phyloP scores from a whole-genome alignment of 208 protist species.

The Wallacemonas sp. region DNA sequence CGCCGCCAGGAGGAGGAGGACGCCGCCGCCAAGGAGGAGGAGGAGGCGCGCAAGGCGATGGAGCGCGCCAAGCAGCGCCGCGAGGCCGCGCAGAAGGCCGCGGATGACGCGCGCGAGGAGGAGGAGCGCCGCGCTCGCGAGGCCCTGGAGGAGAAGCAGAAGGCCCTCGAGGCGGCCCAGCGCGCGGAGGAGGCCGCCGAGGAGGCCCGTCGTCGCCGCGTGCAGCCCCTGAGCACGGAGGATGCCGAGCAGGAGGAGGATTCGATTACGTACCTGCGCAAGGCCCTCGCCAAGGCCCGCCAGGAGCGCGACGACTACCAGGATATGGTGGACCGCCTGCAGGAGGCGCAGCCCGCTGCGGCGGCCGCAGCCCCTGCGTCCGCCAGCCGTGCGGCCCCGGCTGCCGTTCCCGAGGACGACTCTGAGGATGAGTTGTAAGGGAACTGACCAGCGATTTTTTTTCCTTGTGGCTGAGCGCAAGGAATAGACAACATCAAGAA shows the following conservation, averaged over 20 bases:
- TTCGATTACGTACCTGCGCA: conserved; percentile 51
- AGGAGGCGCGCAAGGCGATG: conserved; percentile 25
- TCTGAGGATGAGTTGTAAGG: conserved; percentile 10
- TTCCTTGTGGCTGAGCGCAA: too few relatives aligned
- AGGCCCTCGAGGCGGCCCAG: conserved; percentile 25
- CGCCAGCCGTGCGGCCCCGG: background rate
- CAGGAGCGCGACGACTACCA: conserved; percentile 56
- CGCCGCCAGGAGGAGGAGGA: conserved; percentile 20
- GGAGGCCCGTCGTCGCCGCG: conserved; percentile 24
- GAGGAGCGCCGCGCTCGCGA: conserved; percentile 24
- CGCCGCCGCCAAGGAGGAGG: conserved; percentile 26
- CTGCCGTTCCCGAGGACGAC: background rate
- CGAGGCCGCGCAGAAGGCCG: conserved; percentile 15
- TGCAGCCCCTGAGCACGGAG: conserved; percentile 28
- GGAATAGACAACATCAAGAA: conserved; percentile 12
- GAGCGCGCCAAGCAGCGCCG: conserved; percentile 25
- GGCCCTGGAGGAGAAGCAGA: conserved; percentile 27
- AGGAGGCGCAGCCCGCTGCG: conserved; percentile 15
- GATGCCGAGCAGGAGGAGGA: conserved; percentile 49
- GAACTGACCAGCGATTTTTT: too few relatives aligned
- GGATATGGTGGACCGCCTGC: conserved; percentile 31
- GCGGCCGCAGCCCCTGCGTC: background rate
- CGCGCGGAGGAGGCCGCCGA: conserved; percentile 28
- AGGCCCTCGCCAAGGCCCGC: conserved; percentile 50
- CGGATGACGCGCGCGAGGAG: conserved; percentile 21